A percentile compares a stretch with the other conserved stretches of the same genome.
Evolutionary conservation across 306 rosid species (phyloP).

Genomic region (Trichosanthes truncata): DNA sequence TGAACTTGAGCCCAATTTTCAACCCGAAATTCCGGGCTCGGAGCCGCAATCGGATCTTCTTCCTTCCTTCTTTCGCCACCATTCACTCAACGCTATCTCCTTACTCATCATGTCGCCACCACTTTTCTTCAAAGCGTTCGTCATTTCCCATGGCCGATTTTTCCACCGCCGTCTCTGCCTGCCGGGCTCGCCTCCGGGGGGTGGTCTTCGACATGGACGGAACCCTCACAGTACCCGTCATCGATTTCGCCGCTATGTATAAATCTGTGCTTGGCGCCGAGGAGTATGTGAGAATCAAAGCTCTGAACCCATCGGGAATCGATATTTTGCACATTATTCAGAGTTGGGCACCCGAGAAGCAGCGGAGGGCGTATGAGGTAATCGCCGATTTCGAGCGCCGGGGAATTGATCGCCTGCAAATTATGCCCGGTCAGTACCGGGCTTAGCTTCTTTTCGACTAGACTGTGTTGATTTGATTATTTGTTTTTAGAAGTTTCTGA

Average conservation of each 20-base stretch:
- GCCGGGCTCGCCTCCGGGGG: slow-evolving; percentile 59
- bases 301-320: slow-evolving; percentile 55
- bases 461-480: background rate
- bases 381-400: slow-evolving; percentile 67
- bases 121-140: background rate
- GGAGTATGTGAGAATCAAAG: slow-evolving; percentile 44
- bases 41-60: background rate
- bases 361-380: slow-evolving; percentile 50
- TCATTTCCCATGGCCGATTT: slow-evolving; percentile 28
- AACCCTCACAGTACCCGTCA: slow-evolving; percentile 79
- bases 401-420: slow-evolving; percentile 65
- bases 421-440: slow-evolving; percentile 73
- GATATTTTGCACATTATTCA: slow-evolving; percentile 69
- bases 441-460: background rate
- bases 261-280: slow-evolving; percentile 69
- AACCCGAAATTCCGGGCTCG: background rate
- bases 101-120: background rate
- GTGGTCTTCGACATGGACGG: slow-evolving; percentile 99
- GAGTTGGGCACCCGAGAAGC: slow-evolving; percentile 42
- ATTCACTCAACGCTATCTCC: background rate
- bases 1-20: background rate
- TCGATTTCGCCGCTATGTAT: slow-evolving; percentile 82
- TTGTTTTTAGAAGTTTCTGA: background rate
- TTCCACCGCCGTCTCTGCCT: background rate
- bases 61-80: background rate